Base-by-base conservation (phyloP, 768 basidiomycete species). In the Amanita rubescens region DNA sequence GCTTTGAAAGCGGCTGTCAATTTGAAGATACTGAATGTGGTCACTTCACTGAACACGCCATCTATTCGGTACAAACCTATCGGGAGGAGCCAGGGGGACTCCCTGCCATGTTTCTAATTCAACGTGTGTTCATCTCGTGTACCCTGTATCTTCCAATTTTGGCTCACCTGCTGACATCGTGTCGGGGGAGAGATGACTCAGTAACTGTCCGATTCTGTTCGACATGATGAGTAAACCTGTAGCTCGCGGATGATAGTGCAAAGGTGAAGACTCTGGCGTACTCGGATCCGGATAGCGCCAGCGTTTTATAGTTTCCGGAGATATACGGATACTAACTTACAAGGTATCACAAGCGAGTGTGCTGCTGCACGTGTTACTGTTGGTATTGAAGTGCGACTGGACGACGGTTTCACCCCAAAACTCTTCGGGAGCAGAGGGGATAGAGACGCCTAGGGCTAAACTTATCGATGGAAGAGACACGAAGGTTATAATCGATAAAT, bases 1-100 rank as follows among this genome's bases (percentile, higher is more conserved):
- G 79, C 81, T 67, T 94, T 92, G 82, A 84, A 95, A 2, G 90
- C 83, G 17, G 90, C 87, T 0, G 91, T 92, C 58, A 96, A 78
- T 72, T 90, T 84, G 81, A 92, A 92, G 64, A 93, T 93, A 71
- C 90, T 93, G 60, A 39, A 35, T 58, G 53, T 57, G 52, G 37
- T 50, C 37, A 35, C 22, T 11, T 37, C 14, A 33, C 30, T 24
- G 22, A 8, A 27, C 10, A 1, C 48, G n/a, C 27, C 15, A 30
- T 11, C 14, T 19, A 17, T 20, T 9, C 25, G 9, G 54, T 32
- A 56, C 71, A 12, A 50, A 89, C 90, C 85, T 87, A 63, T 93
- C 90, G 10, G 90, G 87, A 34, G 90, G 90, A 17, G 90, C 90
- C 57, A 90, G 81, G 35, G 88, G 86, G 22, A 93, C 85, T 53